Evolutionary conservation across 2,329 filamentous ascomycete genomes (phyloP), one percentile per base, ranked within the genome.

Genomic region (Chaetomium sp.): DNA sequence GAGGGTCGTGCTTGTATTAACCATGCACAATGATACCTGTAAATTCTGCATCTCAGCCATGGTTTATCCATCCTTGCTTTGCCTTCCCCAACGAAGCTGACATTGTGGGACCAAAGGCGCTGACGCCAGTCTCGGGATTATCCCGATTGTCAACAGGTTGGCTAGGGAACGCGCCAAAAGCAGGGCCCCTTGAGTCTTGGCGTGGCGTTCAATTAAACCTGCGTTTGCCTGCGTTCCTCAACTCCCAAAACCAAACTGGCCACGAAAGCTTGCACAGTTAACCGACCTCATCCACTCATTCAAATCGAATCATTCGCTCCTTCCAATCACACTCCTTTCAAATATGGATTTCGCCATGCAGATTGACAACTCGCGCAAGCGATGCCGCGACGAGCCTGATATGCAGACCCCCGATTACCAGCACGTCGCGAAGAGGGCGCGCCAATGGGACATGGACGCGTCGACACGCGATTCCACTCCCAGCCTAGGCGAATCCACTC

Each of bases 311-410:
- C 50, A 61, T 29, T 55, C 59, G 19, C 51, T 62, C n/a, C 38
- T 35, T 38, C n/a, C 25, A 55, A 45, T 25, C 27, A 56, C 60
- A 35, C 51, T 49, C 60, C 3, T 49, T 47, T 55, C 12, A 31
- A 61, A 38, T 3, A 62, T 62, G 60, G 53, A 57, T 23, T 62
- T 57, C 53, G 25, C 10, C 21, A 62, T 62, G 60, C 29, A 62
- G 21, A 57, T 62, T 23, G 60, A 62, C 53, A 57, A 57, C 53
- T 25, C 53, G 3, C 60, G 60, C 60, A 62, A 62, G 60, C 31
- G 60, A 23, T 29, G 42, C 60, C 60, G 51, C 25, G 51, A 49
- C n/a, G 50, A 61, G 29, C 27, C 21, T 25, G 58, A 61, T 2
- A 6, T 33, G 50, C 16, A 55, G 21, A 21, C 9, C 4, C 19